phyloP scores from a whole-genome alignment of 768 basidiomycete species.

The Paxillus involutus region DNA sequence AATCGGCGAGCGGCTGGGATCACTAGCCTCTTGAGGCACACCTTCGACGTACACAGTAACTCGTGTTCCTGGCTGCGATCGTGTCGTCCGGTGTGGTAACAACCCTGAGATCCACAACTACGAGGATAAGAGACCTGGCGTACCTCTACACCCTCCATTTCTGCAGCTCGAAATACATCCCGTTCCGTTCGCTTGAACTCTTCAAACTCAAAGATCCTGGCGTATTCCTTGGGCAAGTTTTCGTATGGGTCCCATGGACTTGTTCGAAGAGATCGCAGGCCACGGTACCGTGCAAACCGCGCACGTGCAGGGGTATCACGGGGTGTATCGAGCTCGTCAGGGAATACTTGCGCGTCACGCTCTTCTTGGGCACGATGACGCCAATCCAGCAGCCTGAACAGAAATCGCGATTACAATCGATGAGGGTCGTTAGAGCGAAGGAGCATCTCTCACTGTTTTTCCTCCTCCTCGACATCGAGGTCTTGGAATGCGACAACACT shows the following conservation, averaged over 20 bases:
- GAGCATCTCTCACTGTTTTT: conserved; percentile 63
- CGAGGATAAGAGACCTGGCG: conserved; percentile 14
- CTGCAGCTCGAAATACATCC: conserved; percentile 62
- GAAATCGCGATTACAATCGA: not conserved
- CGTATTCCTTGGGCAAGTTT: conserved; percentile 92
- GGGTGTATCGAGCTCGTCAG: conserved; percentile 96
- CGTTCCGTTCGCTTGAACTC: conserved; percentile 87
- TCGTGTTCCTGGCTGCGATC: conserved; percentile 69
- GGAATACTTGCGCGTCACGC: conserved; percentile 82
- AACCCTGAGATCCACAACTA: not conserved
- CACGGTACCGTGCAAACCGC: conserved; percentile 91
- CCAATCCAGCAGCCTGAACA: conserved; percentile 65
- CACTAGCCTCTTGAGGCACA: conserved; percentile 62
- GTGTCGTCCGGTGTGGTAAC: not conserved
- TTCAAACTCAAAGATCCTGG: conserved; percentile 94
- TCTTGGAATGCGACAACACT: conserved; percentile 67
- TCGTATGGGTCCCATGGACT: conserved; percentile 98
- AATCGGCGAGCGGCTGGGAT: conserved; percentile 45
- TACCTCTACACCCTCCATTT: conserved; percentile 74
- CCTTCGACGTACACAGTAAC: conserved; percentile 77
- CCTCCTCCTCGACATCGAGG: conserved; percentile 82
- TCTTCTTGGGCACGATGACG: conserved; percentile 70
- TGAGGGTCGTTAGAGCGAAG: not conserved
- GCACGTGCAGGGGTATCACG: conserved; percentile 74
- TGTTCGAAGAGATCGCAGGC: conserved; percentile 88